These are phyloP conservation scores for Lasiodiplodia theobromae DNA, from an alignment of 2,329 filamentous ascomycete species.

Conservation along the genomic window DNA sequence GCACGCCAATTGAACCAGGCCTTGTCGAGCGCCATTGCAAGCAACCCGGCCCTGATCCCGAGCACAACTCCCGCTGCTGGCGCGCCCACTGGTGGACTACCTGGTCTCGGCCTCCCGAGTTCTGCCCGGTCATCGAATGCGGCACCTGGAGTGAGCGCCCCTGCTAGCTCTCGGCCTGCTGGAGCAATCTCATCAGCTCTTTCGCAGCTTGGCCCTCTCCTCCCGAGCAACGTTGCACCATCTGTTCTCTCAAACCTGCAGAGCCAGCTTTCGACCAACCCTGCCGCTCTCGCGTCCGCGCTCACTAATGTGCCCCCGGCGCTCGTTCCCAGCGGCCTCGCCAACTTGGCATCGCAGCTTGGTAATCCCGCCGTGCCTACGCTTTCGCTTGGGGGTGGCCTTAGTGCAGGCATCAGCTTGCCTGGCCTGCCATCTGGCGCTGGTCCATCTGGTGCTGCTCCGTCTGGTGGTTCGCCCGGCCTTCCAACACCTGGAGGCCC, in stretches of 20 bases:
- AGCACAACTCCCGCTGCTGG: not conserved
- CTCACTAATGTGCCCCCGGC: not conserved
- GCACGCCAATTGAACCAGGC: conserved; percentile 21
- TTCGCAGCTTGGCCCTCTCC: not conserved
- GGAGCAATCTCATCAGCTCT: not conserved
- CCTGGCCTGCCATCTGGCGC: not conserved
- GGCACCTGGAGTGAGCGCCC: not conserved
- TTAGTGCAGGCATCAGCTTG: no score
- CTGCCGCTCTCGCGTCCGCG: conserved; percentile 1
- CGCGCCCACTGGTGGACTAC: not conserved
- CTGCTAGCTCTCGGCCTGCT: not conserved
- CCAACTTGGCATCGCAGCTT: conserved; percentile 6
- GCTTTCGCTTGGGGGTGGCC: not conserved
- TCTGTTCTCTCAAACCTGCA: conserved; percentile 1
- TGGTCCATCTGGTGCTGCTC: not conserved
- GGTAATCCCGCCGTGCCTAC: not conserved
- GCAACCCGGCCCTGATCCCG: conserved; percentile 7
- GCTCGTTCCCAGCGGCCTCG: not conserved
- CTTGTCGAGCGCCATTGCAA: conserved; percentile 11
- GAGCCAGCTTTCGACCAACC: conserved; percentile 5
- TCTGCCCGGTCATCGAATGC: not conserved
- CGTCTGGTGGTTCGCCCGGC: not conserved
- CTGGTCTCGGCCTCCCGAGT: not conserved
- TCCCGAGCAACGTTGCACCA: conserved; percentile 5
- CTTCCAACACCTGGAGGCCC: not conserved